Conservation (phyloP, 345 rosid species). For the Heritiera fomes region DNA sequence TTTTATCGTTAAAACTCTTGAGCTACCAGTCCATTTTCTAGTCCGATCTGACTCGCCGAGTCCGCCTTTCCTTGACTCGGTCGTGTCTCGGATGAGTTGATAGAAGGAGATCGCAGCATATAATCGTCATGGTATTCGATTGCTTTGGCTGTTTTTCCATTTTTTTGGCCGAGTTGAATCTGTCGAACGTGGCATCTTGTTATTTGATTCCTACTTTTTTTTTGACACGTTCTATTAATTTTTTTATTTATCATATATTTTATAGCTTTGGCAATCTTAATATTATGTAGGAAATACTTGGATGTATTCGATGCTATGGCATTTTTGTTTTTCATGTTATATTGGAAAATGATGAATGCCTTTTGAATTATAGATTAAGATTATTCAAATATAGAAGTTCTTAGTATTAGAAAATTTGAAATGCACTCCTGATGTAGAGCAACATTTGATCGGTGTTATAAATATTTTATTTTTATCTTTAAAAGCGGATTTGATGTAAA, state of each 20-base stretch:
- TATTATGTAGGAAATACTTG: not conserved
- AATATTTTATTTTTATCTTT: conserved; percentile 2
- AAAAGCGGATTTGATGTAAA: not conserved
- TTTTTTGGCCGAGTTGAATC: conserved; percentile 19
- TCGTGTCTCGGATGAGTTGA: conserved; percentile 21
- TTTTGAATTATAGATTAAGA: not conserved
- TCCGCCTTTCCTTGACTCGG: conserved; percentile 5
- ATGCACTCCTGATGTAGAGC: not conserved
- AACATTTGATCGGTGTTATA: not conserved
- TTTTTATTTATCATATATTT: not conserved
- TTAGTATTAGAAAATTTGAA: not conserved
- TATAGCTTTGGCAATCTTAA: conserved; percentile 3
- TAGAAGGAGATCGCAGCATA: conserved; percentile 20
- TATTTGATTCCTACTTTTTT: conserved; percentile 6
- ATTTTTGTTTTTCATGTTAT: not conserved
- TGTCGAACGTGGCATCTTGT: conserved; percentile 10
- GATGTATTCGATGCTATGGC: not conserved
- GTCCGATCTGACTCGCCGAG: conserved; percentile 24
- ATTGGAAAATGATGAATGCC: not conserved
- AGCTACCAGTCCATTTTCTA: not conserved
- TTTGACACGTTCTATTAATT: not conserved
- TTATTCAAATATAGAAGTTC: not conserved
- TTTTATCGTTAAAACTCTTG: conserved; percentile 12
- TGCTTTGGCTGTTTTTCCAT: not conserved
- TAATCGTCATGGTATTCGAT: conserved; percentile 22